These are phyloP conservation scores for Larix kaempferi DNA, from an alignment of 75 land plant species.

Conservation along the genomic window DNA sequence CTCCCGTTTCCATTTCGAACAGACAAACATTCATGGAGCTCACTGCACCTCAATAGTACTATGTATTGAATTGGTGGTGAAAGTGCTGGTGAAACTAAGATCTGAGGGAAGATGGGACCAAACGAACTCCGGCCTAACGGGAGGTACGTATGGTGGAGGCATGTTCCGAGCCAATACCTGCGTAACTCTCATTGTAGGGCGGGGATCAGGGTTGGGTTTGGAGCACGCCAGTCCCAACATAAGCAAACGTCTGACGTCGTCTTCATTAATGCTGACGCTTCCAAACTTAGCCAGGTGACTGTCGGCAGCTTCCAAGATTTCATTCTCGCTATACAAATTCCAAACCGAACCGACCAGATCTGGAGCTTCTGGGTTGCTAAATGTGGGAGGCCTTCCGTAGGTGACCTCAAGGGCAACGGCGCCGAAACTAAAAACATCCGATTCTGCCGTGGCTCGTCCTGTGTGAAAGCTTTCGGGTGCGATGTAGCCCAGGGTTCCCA, in stretches of 20 bases:
- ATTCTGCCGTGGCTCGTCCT: constrained; percentile 30
- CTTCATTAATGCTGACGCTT: neutral
- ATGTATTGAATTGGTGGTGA: too few species aligned
- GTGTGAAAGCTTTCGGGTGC: constrained; percentile 39
- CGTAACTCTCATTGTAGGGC: constrained; percentile 53
- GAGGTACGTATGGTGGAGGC: neutral
- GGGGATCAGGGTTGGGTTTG: constrained; percentile 33
- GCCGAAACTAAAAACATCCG: constrained; percentile 66
- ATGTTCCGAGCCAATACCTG: constrained; percentile 15
- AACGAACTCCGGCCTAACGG: neutral
- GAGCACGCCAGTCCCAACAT: constrained; percentile 57
- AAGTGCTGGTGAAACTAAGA: too few species aligned
- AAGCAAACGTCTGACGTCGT: constrained; percentile 40
- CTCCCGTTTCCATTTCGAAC: too few species aligned
- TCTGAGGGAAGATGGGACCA: too few species aligned
- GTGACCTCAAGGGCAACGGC: constrained; percentile 50
- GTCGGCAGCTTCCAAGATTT: constrained; percentile 43
- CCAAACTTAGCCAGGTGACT: constrained; percentile 14
- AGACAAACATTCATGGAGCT: too few species aligned
- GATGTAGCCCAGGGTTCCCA: constrained; percentile 35
- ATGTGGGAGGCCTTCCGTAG: constrained; percentile 41
- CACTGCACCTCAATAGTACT: too few species aligned
- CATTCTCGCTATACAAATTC: constrained; percentile 22
- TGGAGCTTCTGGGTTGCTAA: constrained; percentile 18
- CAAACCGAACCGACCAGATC: constrained; percentile 65